phyloP scores from a whole-genome alignment of 2,329 filamentous ascomycete species.

The Aspergillus fischeri region DNA sequence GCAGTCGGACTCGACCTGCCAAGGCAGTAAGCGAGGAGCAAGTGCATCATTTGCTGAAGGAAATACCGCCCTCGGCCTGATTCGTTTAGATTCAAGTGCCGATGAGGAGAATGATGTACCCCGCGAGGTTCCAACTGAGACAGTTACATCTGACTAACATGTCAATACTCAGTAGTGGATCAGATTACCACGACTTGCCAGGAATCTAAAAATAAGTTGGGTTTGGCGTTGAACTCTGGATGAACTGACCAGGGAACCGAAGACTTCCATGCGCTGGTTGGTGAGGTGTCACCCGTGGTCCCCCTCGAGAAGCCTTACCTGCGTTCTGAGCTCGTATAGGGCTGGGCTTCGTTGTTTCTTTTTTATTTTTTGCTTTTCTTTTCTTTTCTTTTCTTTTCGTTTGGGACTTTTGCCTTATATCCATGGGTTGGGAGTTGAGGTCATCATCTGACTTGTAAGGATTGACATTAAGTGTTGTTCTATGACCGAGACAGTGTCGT shows the following conservation, averaged over 20 bases:
- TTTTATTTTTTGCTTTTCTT: no score
- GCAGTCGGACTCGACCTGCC: background rate
- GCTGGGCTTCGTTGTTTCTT: background rate
- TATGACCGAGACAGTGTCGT: background rate
- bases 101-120: slow-evolving; percentile 15
- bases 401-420: background rate
- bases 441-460: background rate
- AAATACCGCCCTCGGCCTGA: background rate
- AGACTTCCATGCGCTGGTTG: slow-evolving; percentile 10
- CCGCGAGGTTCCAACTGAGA: slow-evolving; percentile 6
- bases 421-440: background rate
- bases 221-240: background rate
- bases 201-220: background rate
- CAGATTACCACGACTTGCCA: background rate
- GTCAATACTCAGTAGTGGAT: background rate
- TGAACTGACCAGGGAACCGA: background rate
- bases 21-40: background rate
- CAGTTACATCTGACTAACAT: slow-evolving; percentile 17
- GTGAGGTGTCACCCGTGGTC: slow-evolving; percentile 14
- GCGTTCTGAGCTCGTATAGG: background rate
- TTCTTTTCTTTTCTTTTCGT: background rate
- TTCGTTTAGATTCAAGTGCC: background rate
- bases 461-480: background rate
- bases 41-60: background rate
- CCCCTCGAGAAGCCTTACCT: background rate